phyloP scores from a whole-genome alignment of 768 basidiomycete species.

The Mycena galericulata region DNA sequence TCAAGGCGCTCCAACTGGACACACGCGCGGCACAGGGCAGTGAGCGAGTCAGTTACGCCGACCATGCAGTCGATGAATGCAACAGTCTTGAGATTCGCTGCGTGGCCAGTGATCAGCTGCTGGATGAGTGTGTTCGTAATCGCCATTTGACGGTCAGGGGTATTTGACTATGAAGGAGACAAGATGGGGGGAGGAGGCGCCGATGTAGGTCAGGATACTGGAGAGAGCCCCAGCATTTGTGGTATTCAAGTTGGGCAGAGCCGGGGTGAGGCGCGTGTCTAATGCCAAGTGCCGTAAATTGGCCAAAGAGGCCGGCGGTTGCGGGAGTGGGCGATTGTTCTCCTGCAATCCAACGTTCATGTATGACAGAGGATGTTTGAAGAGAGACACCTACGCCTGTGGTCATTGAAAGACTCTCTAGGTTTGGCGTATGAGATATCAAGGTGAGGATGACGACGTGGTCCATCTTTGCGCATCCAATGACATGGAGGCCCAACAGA shows the following conservation, averaged over 20 bases:
- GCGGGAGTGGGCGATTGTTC: conserved; percentile 41
- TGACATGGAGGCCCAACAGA: conserved; percentile 69
- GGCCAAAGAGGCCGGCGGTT: conserved; percentile 50
- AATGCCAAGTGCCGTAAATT: conserved; percentile 64
- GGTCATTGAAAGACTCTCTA: conserved; percentile 73
- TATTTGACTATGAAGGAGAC: conserved; percentile 58
- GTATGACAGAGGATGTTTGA: neutral
- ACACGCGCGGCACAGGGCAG: conserved; percentile 57
- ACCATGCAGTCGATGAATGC: conserved; percentile 62
- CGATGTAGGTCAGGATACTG: conserved; percentile 45
- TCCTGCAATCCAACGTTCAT: conserved; percentile 47
- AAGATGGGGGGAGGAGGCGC: conserved; percentile 44
- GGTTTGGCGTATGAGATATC: conserved; percentile 60
- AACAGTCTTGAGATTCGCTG: conserved; percentile 55
- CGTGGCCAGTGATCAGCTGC: conserved; percentile 57
- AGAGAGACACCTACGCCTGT: conserved; percentile 58
- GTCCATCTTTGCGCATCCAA: conserved; percentile 69
- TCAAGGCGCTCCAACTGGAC: conserved; percentile 61
- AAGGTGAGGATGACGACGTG: conserved; percentile 62
- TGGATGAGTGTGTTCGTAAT: conserved; percentile 54
- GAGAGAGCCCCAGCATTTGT: conserved; percentile 37
- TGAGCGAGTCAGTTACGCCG: conserved; percentile 49
- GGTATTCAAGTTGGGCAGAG: conserved; percentile 32
- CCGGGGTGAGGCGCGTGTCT: conserved; percentile 53
- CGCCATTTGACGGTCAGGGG: conserved; percentile 53